Evolutionary conservation across 2,329 filamentous ascomycete genomes (phyloP), one percentile per base, ranked within the genome.

Genomic region (Ophiostoma sp.): DNA sequence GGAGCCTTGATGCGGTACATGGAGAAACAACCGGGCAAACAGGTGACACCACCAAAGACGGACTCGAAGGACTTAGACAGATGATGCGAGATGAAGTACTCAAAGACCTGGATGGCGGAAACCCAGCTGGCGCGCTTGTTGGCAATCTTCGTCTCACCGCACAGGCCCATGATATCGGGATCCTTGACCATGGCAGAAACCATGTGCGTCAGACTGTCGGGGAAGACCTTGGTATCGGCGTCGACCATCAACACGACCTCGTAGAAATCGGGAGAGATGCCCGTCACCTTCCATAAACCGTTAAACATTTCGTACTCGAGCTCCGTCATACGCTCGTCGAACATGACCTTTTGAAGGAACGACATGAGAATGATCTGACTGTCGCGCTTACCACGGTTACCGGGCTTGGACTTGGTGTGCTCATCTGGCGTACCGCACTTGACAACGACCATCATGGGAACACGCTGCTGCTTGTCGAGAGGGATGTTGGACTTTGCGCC

Each of bases 1-100:
- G 96, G 97, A 39, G 96, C 93, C 84, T 99, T 99, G 89, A 99
- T 98, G 79, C 96, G 93, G 86, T 99, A 99, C 97, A 99, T 99
- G 87, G 94, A 98, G 90, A 99, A 99, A 87, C 96, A 99, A 76
- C 96, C 96, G 19, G 96, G 96, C 78, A 99, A 87, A 87, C 96
- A 99, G 76, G 96, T 99, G 75, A 99, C 96, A 92, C 96, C 96
- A 84, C 96, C 96, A 83, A 99, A 99, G 77, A 98, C 93, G 0
- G 95, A 98, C 83, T 99, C 96, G 83, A 99, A 99, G 3, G 95
- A 94, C 84, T 99, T 99, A 79, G 95, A 90, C 79, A 97, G 88
- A 82, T 99, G 97, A 82, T 99, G 96, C 1, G 96, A 98, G 83
- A 99, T 96, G 86, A 98, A 99, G 85, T 98, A 98, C 86, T 99